Conservation (phyloP, 345 rosid species). For the Gossypium herbaceum region DNA sequence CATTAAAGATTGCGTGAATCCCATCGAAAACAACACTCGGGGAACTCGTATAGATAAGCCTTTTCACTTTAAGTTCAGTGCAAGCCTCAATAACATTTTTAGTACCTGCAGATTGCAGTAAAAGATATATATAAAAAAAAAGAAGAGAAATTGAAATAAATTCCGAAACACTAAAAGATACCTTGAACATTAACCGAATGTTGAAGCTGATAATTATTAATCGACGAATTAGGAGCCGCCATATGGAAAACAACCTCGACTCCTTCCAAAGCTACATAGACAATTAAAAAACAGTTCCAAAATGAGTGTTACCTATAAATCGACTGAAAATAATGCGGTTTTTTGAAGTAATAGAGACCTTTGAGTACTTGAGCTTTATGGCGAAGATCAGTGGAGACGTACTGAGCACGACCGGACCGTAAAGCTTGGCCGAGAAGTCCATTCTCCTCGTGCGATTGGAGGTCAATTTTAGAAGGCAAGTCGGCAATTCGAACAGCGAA, state of each 20-base stretch:
- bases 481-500: conserved; percentile 72
- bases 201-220: conserved; percentile 71
- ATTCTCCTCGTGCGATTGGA: conserved; percentile 50
- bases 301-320: neutral
- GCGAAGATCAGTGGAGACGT: conserved; percentile 71
- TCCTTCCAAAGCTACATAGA: conserved; percentile 57
- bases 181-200: conserved; percentile 90
- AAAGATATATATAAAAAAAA: neutral
- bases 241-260: conserved; percentile 85
- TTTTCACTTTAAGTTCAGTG: conserved; percentile 63
- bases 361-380: conserved; percentile 60
- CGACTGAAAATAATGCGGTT: neutral
- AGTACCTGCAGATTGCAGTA: conserved; percentile 45
- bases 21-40: conserved; percentile 96
- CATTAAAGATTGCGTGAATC: conserved; percentile 50
- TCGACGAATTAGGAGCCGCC: conserved; percentile 97
- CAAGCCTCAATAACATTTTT: conserved; percentile 85
- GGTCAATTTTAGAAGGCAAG: conserved; percentile 51
- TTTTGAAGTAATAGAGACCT: conserved; percentile 34
- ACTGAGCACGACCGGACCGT: conserved; percentile 58
- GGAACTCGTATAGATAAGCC: conserved; percentile 90
- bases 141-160: neutral
- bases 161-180: conserved; percentile 16
- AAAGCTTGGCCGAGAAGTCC: conserved; percentile 68
- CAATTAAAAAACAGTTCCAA: neutral